phyloP scores from a whole-genome alignment of 2,329 filamentous ascomycete species.

The Ceratocystis ficicola region DNA sequence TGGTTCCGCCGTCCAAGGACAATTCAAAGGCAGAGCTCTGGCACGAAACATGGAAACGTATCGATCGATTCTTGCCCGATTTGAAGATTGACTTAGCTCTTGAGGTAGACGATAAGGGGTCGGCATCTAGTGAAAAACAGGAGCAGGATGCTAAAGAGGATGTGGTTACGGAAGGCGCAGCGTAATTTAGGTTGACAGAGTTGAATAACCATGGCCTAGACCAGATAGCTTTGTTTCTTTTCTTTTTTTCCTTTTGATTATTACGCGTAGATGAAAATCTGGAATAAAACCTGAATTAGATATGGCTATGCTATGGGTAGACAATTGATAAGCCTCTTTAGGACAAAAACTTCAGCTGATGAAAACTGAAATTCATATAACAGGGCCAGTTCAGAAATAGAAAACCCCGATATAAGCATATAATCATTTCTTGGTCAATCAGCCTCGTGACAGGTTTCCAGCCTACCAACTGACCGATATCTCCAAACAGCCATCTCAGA shows the following conservation, averaged over 20 bases:
- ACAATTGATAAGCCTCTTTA: neutral
- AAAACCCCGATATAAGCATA: neutral
- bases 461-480: slow-evolving; percentile 6
- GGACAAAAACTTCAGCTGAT: neutral
- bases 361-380: neutral
- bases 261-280: neutral
- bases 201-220: neutral
- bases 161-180: neutral
- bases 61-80: slow-evolving; percentile 53
- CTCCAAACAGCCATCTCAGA: neutral
- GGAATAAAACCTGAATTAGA: neutral
- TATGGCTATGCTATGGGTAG: neutral
- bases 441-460: neutral
- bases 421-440: neutral
- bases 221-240: neutral
- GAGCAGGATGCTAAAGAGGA: neutral
- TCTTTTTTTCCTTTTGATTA: neutral
- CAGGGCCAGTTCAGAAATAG: neutral
- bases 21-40: slow-evolving; percentile 44
- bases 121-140: neutral
- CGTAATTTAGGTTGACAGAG: neutral
- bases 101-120: slow-evolving; percentile 31
- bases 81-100: slow-evolving; percentile 45
- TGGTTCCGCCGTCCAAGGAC: slow-evolving; percentile 56
- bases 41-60: slow-evolving; percentile 53